Percentiles rank a stretch among this genome's conserved stretches.
Conservation (phyloP, 2,329 filamentous ascomycete genomes). For the Pezicula carpinea region DNA sequence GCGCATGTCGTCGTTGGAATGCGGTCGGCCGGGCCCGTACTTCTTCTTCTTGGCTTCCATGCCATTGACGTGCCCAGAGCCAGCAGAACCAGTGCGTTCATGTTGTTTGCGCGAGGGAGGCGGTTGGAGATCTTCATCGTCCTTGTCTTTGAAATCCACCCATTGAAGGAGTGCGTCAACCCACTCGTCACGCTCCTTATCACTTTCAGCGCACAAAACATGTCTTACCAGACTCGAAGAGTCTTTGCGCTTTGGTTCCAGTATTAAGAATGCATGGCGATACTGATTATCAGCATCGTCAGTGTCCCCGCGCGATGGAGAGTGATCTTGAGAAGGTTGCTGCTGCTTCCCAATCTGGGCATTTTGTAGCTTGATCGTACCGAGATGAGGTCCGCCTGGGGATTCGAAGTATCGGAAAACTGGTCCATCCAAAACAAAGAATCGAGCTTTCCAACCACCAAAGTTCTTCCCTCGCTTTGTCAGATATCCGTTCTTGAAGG, state of each 20-base stretch:
- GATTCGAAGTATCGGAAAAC: constrained; percentile 87
- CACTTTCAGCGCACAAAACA: constrained; percentile 92
- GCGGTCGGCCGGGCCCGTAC: constrained; percentile 25
- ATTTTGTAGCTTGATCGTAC: constrained; percentile 85
- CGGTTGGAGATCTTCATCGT: constrained; percentile 39
- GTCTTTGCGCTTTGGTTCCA: constrained; percentile 96
- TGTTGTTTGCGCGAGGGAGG: constrained; percentile 27
- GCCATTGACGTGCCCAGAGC: constrained; percentile 30
- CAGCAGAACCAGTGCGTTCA: constrained; percentile 34
- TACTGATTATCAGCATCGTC: constrained; percentile 92
- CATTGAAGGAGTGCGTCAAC: constrained; percentile 85
- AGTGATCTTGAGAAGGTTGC: constrained; percentile 51
- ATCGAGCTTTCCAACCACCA: constrained; percentile 91
- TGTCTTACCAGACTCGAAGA: constrained; percentile 83
- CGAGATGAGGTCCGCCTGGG: constrained; percentile 83
- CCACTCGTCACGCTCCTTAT: constrained; percentile 88
- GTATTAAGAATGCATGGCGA: constrained; percentile 88
- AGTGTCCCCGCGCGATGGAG: constrained; percentile 51
- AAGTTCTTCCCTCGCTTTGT: constrained; percentile 99
- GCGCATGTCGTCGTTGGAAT: constrained; percentile 34
- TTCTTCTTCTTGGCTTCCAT: constrained; percentile 40
- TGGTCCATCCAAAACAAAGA: constrained; percentile 64
- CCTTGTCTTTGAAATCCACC: constrained; percentile 69
- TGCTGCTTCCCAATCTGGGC: constrained; percentile 94
- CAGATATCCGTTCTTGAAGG: constrained; percentile 81